Evolutionary conservation across 805 yeast species (phyloP).

Genomic region (Kazachstania psychrophila): DNA sequence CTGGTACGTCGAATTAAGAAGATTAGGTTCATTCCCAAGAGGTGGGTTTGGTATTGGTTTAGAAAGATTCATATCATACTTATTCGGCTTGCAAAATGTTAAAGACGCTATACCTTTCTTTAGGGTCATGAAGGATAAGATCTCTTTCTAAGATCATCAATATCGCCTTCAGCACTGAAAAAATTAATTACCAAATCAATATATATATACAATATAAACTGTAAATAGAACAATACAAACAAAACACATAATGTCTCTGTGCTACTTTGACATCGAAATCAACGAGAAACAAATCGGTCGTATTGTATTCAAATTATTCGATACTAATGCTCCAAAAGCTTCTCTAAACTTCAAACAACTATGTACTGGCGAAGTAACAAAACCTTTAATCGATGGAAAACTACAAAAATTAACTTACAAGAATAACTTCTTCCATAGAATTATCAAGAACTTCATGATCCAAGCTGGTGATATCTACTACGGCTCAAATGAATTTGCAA

Average conservation of each 20-base stretch:
- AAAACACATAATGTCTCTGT: constrained; percentile 4
- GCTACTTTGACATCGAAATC: constrained; percentile 46
- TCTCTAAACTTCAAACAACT: constrained; percentile 41
- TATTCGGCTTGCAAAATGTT: constrained; percentile 68
- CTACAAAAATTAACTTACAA: constrained; percentile 30
- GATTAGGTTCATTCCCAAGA: constrained; percentile 79
- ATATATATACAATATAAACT: too few species aligned
- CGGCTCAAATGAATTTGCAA: constrained; percentile 28
- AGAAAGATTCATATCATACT: constrained; percentile 70
- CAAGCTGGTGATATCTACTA: constrained; percentile 55
- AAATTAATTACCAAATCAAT: background rate
- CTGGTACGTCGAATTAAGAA: constrained; percentile 75
- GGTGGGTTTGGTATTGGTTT: constrained; percentile 97
- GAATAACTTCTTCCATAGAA: constrained; percentile 48
- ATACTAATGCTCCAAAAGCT: constrained; percentile 47
- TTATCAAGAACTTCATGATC: constrained; percentile 58
- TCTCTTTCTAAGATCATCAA: constrained; percentile 1
- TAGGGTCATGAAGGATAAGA: constrained; percentile 29
- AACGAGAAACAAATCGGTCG: constrained; percentile 42
- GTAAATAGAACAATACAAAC: background rate
- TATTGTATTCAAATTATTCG: constrained; percentile 47
- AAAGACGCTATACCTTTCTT: constrained; percentile 86
- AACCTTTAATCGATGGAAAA: constrained; percentile 13
- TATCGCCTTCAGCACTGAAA: too few species aligned
- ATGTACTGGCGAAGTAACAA: constrained; percentile 32